A percentile compares a stretch with the other conserved stretches of the same genome.
phyloP scores from a whole-genome alignment of 2,329 filamentous ascomycete genomes.

The Myrmaecium sp. region DNA sequence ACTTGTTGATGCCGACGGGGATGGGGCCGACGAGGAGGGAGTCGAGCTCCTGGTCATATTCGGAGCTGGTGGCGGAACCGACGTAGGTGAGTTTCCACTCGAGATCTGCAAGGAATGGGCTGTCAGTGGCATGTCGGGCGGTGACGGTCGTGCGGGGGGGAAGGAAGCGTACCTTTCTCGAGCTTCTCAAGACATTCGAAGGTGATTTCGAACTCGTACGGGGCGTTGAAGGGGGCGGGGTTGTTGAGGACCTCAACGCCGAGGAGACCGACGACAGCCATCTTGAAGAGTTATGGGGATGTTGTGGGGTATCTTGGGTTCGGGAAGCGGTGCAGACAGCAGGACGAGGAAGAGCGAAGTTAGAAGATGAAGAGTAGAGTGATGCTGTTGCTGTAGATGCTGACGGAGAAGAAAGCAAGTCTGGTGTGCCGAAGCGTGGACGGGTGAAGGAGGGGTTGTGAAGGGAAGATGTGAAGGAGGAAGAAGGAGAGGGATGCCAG shows the following conservation, averaged over 20 bases:
- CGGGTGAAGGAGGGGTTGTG: no score
- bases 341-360: no score
- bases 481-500: no score
- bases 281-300: constrained; percentile 26
- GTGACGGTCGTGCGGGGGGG: no score
- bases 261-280: constrained; percentile 93
- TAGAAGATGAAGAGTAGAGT: no score
- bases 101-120: constrained; percentile 45
- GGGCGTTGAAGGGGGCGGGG: constrained; percentile 79
- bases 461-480: no score
- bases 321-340: no score
- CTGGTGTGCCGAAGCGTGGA: no score
- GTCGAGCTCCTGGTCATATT: constrained; percentile 97
- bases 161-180: constrained; percentile 53
- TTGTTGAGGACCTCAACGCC: constrained; percentile 96
- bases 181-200: constrained; percentile 94
- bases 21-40: constrained; percentile 94
- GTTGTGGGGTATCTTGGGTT: no score
- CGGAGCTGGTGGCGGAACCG: constrained; percentile 89
- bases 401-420: no score
- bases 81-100: constrained; percentile 99
- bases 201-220: constrained; percentile 96
- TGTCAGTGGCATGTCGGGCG: constrained; percentile 4
- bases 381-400: no score
- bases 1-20: constrained; percentile 95